A percentile compares a stretch with the other conserved stretches of the same genome.
Conservation (phyloP, 225 moss, liverwort and hornwort species). For the Sphagnum tenellum region DNA sequence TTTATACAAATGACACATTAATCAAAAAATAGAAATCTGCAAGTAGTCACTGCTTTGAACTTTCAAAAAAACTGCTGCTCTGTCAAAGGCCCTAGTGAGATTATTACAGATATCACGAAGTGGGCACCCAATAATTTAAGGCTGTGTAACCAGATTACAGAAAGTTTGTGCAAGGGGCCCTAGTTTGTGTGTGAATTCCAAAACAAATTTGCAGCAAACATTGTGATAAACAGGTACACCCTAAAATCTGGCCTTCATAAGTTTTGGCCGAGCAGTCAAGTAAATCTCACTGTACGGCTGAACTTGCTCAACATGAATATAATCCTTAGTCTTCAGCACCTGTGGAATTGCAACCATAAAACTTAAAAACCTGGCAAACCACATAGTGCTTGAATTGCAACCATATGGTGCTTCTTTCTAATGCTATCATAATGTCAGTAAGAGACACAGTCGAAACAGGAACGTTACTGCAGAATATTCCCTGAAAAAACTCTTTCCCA, state of each 20-base stretch:
- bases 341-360: constrained; percentile 10
- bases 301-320: constrained; percentile 82
- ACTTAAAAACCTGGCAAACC: neutral
- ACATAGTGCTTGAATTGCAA: no score
- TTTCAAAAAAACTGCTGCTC: no score
- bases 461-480: no score
- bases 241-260: constrained; percentile 76
- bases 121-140: constrained; percentile 25
- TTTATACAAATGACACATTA: no score
- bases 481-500: no score
- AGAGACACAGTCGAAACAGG: no score
- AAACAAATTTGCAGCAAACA: constrained; percentile 15
- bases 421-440: no score
- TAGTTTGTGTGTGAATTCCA: constrained; percentile 19
- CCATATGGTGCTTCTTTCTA: no score
- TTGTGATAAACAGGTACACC: constrained; percentile 5
- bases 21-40: no score
- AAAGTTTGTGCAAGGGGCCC: constrained; percentile 31
- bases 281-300: constrained; percentile 59
- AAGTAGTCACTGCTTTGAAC: no score
- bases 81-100: no score
- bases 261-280: constrained; percentile 73
- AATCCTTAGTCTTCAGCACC: constrained; percentile 97
- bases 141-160: constrained; percentile 7
- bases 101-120: no score